Evolutionary conservation across 305 asterid species (phyloP).

Genomic region (Ilex paraguariensis): DNA sequence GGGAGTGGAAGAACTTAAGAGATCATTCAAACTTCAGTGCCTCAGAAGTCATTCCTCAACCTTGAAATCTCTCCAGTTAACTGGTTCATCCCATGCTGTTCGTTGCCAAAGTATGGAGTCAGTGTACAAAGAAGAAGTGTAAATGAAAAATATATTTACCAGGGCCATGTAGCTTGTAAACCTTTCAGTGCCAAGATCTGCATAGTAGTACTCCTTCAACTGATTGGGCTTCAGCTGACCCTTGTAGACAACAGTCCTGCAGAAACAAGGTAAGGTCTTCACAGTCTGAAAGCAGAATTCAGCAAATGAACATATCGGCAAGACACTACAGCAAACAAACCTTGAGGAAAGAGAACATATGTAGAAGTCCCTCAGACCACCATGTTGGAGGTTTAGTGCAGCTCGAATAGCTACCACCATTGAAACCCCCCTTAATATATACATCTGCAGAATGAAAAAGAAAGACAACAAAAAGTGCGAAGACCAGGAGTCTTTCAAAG

Average conservation of each 20-base stretch:
- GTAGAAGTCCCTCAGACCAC: constrained; percentile 81
- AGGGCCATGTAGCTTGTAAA: constrained; percentile 99
- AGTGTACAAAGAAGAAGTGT: constrained; percentile 80
- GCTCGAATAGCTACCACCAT: constrained; percentile 99
- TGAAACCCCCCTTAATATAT: constrained; percentile 88
- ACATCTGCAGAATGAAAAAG: constrained; percentile 20
- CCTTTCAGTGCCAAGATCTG: constrained; percentile 99
- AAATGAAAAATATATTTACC: constrained; percentile 94
- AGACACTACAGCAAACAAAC: constrained; percentile 29
- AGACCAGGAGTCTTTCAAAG: no score
- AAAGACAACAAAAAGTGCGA: no score
- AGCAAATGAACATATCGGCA: no score
- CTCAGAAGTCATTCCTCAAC: constrained; percentile 99
- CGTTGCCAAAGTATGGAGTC: constrained; percentile 93
- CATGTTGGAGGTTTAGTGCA: constrained; percentile 96
- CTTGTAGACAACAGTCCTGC: constrained; percentile 96
- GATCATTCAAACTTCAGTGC: constrained; percentile 99
- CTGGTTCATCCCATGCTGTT: constrained; percentile 95
- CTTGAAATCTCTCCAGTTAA: constrained; percentile 79
- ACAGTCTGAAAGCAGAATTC: background rate
- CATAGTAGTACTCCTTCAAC: constrained; percentile 81
- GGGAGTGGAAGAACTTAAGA: constrained; percentile 99
- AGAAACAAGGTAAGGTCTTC: background rate
- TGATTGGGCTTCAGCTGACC: constrained; percentile 97
- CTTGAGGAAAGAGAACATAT: constrained; percentile 96